Evolutionary conservation across 2,329 filamentous ascomycete genomes (phyloP), one percentile per base, ranked within the genome.

Genomic region (Lizonia empirigonia): DNA sequence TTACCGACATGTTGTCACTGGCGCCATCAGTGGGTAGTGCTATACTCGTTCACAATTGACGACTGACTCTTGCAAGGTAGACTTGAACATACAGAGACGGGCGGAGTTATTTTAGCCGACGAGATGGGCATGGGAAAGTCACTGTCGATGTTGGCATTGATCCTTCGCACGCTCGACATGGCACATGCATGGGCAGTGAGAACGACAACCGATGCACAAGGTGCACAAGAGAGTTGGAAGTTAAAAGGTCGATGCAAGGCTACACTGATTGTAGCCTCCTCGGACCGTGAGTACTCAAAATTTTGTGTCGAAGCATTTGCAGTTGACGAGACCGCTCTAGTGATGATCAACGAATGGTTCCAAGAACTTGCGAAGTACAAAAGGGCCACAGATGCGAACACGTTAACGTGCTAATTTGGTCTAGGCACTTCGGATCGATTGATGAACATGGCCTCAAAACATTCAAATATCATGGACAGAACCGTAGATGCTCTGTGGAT

Each of bases 71-170:
- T 33, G 5, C 7, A 2, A 56, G 53, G 45, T 12, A 41, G 46
- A 29, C 29, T 56, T n/a, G 50, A 56, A 5, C 59, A 57, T 1
- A 35, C 32, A 8, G 69, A 74, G 37, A 69, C 55, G 2, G 68
- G 69, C 12, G 77, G 71, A 29, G 80, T 80, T 0, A 79, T 85
- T n/a, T 59, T 85, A 2, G 82, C 82, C 0, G 82, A 85, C 59
- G 82, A 85, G 50, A 85, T 85, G 82, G 83, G 83, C 0, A 76
- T 85, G 72, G 83, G 83, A 0, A 85, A 85, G 58, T 79, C 82
- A 0, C 70, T 84, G 6, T 79, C 80, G 2, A 77, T 80, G 0
- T 72, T 85, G 8, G 77, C 80, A 0, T 63, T 83, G 0, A 74
- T 83, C 16, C 62, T 78, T 3, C 71, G 71, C 13, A 80, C 78